These are phyloP conservation scores for Nephelium lappaceum DNA, from an alignment of 345 rosid species.

Conservation along the genomic window DNA sequence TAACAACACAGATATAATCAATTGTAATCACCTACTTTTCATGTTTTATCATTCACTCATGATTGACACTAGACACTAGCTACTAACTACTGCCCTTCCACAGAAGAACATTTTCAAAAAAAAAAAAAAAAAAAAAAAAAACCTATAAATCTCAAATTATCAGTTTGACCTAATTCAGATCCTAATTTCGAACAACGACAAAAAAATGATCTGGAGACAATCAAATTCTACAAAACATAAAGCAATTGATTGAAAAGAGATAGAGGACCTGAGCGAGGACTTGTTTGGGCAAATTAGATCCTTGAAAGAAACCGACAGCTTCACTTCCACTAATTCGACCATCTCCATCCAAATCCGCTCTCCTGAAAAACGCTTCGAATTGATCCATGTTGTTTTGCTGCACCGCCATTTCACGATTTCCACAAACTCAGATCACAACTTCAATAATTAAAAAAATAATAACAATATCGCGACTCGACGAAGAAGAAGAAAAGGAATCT, in stretches of 20 bases:
- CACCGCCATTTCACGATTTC: slow-evolving; percentile 46
- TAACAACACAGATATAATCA: not conserved
- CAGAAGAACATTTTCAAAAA: too few relatives aligned
- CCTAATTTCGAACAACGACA: slow-evolving; percentile 1
- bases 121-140: too few relatives aligned
- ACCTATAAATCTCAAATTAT: not conserved
- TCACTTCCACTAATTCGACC: slow-evolving; percentile 92
- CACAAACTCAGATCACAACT: not conserved
- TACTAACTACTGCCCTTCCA: not conserved
- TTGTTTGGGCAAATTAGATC: slow-evolving; percentile 80
- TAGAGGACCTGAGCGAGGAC: slow-evolving; percentile 85
- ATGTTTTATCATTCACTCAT: not conserved
- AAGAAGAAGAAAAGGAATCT: not conserved
- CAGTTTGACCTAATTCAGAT: slow-evolving; percentile 6
- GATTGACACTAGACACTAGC: not conserved
- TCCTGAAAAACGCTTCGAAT: slow-evolving; percentile 80
- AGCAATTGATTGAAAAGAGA: slow-evolving; percentile 1
- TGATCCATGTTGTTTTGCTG: slow-evolving; percentile 64
- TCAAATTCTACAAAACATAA: not conserved
- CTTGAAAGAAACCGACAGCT: slow-evolving; percentile 90
- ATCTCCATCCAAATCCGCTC: slow-evolving; percentile 97
- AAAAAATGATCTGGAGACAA: not conserved
- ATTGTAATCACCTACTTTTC: not conserved
- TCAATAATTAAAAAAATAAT: not conserved
- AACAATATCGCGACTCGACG: not conserved